Conservation (phyloP, 2,329 filamentous ascomycete genomes). For the Cordyceps sp. region DNA sequence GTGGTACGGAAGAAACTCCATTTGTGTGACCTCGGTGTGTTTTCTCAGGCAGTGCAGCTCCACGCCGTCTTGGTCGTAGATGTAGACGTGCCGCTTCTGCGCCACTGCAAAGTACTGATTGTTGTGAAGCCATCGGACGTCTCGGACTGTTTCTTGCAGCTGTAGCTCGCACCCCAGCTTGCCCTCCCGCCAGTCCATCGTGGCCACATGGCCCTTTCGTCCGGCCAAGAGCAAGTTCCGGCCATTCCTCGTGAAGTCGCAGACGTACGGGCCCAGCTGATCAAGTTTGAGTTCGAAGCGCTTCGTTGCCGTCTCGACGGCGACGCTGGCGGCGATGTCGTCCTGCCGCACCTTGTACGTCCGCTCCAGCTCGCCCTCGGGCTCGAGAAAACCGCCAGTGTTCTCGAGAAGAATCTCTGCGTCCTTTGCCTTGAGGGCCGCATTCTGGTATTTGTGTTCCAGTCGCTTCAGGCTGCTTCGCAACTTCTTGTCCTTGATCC, state of each 20-base stretch:
- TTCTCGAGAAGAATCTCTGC: slow-evolving; percentile 90
- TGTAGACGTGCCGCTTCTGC: slow-evolving; percentile 93
- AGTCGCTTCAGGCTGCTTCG: slow-evolving; percentile 62
- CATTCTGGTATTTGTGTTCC: slow-evolving; percentile 70
- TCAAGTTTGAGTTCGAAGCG: slow-evolving; percentile 78
- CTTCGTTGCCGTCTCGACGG: slow-evolving; percentile 77
- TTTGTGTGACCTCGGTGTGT: slow-evolving; percentile 78
- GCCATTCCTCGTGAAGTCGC: slow-evolving; percentile 83
- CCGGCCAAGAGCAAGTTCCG: slow-evolving; percentile 72
- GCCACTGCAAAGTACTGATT: slow-evolving; percentile 89
- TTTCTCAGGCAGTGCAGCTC: slow-evolving; percentile 85
- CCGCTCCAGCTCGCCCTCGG: slow-evolving; percentile 73
- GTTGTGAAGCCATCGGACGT: slow-evolving; percentile 86
- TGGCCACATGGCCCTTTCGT: slow-evolving; percentile 85
- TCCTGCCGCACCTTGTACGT: slow-evolving; percentile 88
- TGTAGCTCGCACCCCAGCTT: slow-evolving; percentile 86
- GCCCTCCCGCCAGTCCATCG: slow-evolving; percentile 89
- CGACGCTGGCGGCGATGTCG: slow-evolving; percentile 61
- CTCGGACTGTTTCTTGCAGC: slow-evolving; percentile 75
- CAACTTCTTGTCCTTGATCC: slow-evolving; percentile 78
- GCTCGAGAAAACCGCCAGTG: slow-evolving; percentile 67
- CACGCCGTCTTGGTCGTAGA: slow-evolving; percentile 82
- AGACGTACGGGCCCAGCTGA: slow-evolving; percentile 69
- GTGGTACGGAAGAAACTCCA: slow-evolving; percentile 94
- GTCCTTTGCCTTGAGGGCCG: slow-evolving; percentile 74